Percentiles rank a stretch among this genome's conserved stretches.
These are phyloP conservation scores for Rhynchosporium secalis DNA, from an alignment of 2,329 filamentous ascomycete genomes.

Conservation along the genomic window DNA sequence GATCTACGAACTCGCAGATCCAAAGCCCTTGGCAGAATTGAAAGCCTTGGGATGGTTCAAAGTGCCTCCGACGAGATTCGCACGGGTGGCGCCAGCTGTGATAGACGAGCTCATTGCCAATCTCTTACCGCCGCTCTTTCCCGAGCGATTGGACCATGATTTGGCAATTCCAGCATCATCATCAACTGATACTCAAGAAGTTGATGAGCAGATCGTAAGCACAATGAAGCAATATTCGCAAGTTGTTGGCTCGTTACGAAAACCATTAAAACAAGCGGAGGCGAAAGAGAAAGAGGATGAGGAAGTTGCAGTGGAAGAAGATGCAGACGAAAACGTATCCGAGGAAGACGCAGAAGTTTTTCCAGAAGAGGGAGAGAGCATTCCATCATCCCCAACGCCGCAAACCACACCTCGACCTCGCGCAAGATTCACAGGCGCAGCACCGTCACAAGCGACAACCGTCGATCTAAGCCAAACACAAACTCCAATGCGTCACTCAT, in stretches of 20 bases:
- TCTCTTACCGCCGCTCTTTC: conserved; percentile 53
- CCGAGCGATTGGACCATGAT: conserved; percentile 16
- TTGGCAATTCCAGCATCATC: conserved; percentile 25
- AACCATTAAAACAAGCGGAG: background rate
- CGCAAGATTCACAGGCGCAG: background rate
- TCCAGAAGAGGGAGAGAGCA: background rate
- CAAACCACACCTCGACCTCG: conserved; percentile 1
- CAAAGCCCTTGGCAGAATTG: conserved; percentile 53
- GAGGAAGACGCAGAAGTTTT: background rate
- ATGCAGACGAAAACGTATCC: background rate
- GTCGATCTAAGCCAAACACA: conserved; percentile 36
- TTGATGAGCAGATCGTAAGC: conserved; percentile 34
- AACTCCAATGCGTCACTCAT: conserved; percentile 23
- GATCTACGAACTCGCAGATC: conserved; percentile 63
- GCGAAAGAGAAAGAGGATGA: background rate
- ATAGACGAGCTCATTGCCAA: conserved; percentile 60
- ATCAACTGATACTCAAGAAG: conserved; percentile 37
- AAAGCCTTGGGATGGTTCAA: conserved; percentile 56
- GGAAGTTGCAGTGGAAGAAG: background rate
- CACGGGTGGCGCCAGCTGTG: conserved; percentile 56
- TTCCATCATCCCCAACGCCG: conserved; percentile 9
- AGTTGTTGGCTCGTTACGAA: background rate
- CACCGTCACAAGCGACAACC: conserved; percentile 38
- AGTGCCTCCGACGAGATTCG: conserved; percentile 51
- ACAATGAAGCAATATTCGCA: conserved; percentile 36